These are phyloP conservation scores for Stephanodiscus triporus DNA, from an alignment of 108 stramenopile species.

Conservation along the genomic window DNA sequence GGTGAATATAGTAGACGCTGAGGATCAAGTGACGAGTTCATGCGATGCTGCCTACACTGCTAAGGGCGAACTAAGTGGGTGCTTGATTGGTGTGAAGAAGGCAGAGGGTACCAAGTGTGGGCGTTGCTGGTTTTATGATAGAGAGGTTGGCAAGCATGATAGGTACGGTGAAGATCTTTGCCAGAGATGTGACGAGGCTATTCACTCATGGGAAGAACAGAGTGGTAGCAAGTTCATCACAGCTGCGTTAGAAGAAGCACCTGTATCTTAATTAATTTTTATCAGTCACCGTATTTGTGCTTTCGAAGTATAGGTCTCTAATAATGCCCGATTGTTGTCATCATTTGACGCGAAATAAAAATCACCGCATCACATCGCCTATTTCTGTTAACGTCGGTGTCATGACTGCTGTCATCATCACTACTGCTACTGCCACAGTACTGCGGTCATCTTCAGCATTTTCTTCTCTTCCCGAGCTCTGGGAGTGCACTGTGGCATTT, in stretches of 20 bases:
- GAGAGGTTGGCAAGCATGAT: constrained; percentile 65
- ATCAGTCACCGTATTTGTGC: background rate
- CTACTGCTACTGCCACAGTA: constrained; percentile 10
- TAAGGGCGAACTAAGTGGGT: constrained; percentile 66
- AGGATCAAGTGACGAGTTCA: constrained; percentile 45
- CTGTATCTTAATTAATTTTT: constrained; percentile 38
- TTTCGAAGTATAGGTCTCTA: background rate
- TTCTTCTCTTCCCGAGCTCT: constrained; percentile 3
- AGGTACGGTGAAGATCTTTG: constrained; percentile 71
- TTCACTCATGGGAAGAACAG: constrained; percentile 73
- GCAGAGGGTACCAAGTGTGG: constrained; percentile 86
- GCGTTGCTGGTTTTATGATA: constrained; percentile 93
- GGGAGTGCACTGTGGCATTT: background rate
- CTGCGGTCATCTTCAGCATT: constrained; percentile 3
- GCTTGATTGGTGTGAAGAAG: constrained; percentile 80
- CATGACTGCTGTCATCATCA: constrained; percentile 14
- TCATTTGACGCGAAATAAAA: background rate
- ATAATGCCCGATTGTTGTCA: too few species aligned
- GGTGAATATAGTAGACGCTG: constrained; percentile 75
- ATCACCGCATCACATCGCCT: background rate
- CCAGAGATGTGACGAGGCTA: constrained; percentile 86
- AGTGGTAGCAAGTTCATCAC: constrained; percentile 66
- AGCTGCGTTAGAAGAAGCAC: constrained; percentile 49
- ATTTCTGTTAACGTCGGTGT: constrained; percentile 1
- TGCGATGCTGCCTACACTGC: constrained; percentile 75